phyloP scores from a whole-genome alignment of 176 grass and related monocot species.

The sorghum (Sorghum bicolor) region Sorghum_bicolor_NCBIv3 NC_012877.2:58340001-58340500 shows the following conservation, averaged over 20 bases:
- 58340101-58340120: conserved; percentile 91
- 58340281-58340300: not conserved
- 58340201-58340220: not conserved
- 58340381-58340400: conserved; percentile 15
- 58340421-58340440: conserved; percentile 5
- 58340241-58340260: not conserved
- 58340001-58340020: not conserved
- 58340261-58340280: not conserved
- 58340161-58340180: not conserved
- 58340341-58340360: not conserved
- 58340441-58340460: conserved; percentile 52
- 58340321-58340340: not conserved
- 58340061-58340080: conserved; percentile 78
- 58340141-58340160: not conserved
- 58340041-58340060: conserved; percentile 34
- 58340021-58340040: not conserved
- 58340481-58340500: conserved; percentile 64
- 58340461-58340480: conserved; percentile 67
- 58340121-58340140: conserved; percentile 9
- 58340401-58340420: conserved; percentile 15
- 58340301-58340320: not conserved
- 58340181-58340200: not conserved
- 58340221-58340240: not conserved
- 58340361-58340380: not conserved
- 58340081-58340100: conserved; percentile 89